Percentiles rank a stretch among this genome's conserved stretches.
Conservation (phyloP, 495 filamentous ascomycete species). For the Hyphodiscus hymeniophilus region DNA sequence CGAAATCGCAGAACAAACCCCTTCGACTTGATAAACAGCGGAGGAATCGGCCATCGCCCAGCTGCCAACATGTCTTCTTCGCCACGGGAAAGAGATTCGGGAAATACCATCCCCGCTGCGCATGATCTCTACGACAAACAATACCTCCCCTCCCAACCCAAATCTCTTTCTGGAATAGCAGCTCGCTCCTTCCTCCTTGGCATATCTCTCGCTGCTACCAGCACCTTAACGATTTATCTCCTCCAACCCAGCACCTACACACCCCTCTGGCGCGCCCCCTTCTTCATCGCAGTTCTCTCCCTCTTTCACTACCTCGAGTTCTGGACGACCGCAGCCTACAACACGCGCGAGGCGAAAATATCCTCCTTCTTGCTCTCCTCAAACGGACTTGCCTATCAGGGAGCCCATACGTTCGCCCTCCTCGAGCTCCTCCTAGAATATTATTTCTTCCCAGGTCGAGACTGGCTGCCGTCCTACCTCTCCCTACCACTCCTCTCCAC, state of each 20-base stretch:
- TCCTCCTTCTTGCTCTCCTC: slow-evolving; percentile 74
- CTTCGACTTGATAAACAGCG: background rate
- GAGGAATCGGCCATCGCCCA: background rate
- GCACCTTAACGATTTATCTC: slow-evolving; percentile 32
- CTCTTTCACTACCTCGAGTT: slow-evolving; percentile 96
- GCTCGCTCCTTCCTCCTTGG: slow-evolving; percentile 54
- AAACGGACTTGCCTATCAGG: slow-evolving; percentile 79
- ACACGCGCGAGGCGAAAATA: slow-evolving; percentile 61
- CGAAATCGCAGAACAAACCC: background rate
- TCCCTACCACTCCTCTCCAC: slow-evolving; percentile 28
- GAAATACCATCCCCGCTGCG: slow-evolving; percentile 9
- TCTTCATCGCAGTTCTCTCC: slow-evolving; percentile 68
- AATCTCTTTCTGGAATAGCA: slow-evolving; percentile 73
- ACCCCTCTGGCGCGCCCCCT: slow-evolving; percentile 72
- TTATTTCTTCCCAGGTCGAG: slow-evolving; percentile 46
- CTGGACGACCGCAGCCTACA: slow-evolving; percentile 77
- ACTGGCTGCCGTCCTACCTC: slow-evolving; percentile 28
- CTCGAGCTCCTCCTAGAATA: slow-evolving; percentile 59
- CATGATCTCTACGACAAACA: slow-evolving; percentile 26
- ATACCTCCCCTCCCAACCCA: slow-evolving; percentile 43
- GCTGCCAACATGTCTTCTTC: background rate
- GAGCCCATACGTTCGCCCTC: slow-evolving; percentile 67
- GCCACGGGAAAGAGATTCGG: background rate
- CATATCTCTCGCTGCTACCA: slow-evolving; percentile 32
- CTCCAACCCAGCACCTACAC: slow-evolving; percentile 24